Evolutionary conservation across 441 rosid species (phyloP), one percentile per base, ranked within the genome.

Genomic region (Adansonia gregorii): DNA sequence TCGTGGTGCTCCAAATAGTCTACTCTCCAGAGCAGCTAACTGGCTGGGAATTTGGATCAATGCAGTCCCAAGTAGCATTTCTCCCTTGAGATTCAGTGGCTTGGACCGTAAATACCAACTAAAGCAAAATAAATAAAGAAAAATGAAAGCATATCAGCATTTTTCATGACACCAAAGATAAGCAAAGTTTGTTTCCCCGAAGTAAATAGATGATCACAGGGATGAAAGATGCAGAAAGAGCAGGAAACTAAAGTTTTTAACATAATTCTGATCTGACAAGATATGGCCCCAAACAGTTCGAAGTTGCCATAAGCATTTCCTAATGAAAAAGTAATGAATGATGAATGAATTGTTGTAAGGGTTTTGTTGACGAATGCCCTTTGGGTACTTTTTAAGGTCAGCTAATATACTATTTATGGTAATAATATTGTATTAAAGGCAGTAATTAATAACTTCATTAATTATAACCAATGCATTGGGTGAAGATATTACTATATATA

Each of bases 41-140:
- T 63, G 45, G 45, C 45, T 5, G 19, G 8, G 19, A 61, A 63
- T 63, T 63, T 0, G 43, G 35, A 69, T 52, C 61, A 54, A 10
- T 52, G 63, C 76, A 75, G 35, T 64, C 55, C 31, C 45, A n/a
- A 43, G 41, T 17, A 39, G 27, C 60, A 27, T 61, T 60, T 69
- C 7, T 14, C 59, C 46, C 56, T 56, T 15, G 19, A 14, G 27
- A 5, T 58, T 73, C 45, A n/a, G 70, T 31, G 54, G 69, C 41
- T 66, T 20, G 8, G 22, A 72, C 43, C 65, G 73, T 63, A 63
- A 55, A 64, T n/a, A 35, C 65, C 7, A 79, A 31, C 19, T 67
- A n/a, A 43, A 48, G 55, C 56, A 74, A 27, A 43, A 20, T 52
- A 12, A 27, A 51, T 20, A 67, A 45, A 58, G 49, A 39, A 39